phyloP scores from a whole-genome alignment of 345 rosid species.

The Eucalyptus rudis region DNA sequence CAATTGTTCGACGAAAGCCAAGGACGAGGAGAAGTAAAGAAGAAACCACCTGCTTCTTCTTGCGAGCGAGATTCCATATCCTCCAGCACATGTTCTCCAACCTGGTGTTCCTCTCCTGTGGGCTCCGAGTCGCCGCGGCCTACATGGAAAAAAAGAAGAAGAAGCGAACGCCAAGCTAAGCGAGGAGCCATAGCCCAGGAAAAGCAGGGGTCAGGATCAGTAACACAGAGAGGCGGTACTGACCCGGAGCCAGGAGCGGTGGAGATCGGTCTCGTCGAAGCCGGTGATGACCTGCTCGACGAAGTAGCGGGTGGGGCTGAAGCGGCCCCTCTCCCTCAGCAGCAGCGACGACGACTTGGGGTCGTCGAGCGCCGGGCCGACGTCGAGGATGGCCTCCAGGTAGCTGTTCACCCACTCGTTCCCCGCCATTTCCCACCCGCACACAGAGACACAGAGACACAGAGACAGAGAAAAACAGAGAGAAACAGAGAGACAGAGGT shows the following conservation, averaged over 20 bases:
- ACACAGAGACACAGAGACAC: not conserved
- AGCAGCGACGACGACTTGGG: constrained; percentile 46
- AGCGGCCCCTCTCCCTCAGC: constrained; percentile 80
- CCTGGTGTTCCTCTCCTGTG: constrained; percentile 94
- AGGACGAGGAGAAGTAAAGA: not conserved
- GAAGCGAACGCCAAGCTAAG: not conserved
- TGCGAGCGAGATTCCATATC: constrained; percentile 98
- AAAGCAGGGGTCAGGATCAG: constrained; percentile 16
- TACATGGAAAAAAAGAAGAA: not conserved
- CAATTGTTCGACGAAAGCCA: constrained; percentile 24
- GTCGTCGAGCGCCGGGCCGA: constrained; percentile 32
- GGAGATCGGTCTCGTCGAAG: constrained; percentile 95
- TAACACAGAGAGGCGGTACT: constrained; percentile 52
- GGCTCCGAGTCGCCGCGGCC: constrained; percentile 97
- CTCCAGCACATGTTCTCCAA: constrained; percentile 99
- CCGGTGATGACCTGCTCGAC: constrained; percentile 97
- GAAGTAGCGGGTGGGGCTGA: constrained; percentile 95
- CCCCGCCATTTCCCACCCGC: constrained; percentile 36
- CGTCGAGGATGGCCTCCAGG: constrained; percentile 58
- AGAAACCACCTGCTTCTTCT: constrained; percentile 94
- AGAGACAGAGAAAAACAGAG: not conserved
- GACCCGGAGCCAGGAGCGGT: constrained; percentile 77
- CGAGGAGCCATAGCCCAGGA: not conserved
- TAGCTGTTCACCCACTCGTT: constrained; percentile 71
- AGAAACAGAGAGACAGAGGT: not conserved